Conservation (phyloP, 169 alveolate genomes). For the Babesia bovis region DNA sequence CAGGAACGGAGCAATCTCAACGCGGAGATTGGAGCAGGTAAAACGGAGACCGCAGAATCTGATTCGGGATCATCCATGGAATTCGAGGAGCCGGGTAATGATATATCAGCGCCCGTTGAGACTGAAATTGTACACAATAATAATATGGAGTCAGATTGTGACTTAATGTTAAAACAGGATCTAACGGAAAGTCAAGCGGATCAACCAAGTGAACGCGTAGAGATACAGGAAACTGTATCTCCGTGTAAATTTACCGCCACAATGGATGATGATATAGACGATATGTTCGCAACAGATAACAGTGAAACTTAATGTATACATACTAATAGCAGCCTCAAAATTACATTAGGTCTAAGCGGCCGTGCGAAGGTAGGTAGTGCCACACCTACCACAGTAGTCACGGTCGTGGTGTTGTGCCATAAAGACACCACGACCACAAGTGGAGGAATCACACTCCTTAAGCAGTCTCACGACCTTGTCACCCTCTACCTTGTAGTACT, state of each 20-base stretch:
- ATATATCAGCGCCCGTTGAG: too few species aligned
- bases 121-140: too few species aligned
- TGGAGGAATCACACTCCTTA: slow-evolving; percentile 91
- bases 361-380: slow-evolving; percentile 85
- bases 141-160: too few species aligned
- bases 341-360: slow-evolving; percentile 22
- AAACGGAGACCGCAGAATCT: not conserved
- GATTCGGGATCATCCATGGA: not conserved
- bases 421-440: slow-evolving; percentile 97
- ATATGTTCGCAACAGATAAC: slow-evolving; percentile 49
- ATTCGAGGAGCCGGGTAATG: too few species aligned
- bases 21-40: not conserved
- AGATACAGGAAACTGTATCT: too few species aligned
- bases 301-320: not conserved
- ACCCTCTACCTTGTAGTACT: slow-evolving; percentile 94
- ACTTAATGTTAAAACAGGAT: too few species aligned
- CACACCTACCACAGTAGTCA: slow-evolving; percentile 97
- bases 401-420: slow-evolving; percentile 98
- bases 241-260: too few species aligned
- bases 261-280: slow-evolving; percentile 57
- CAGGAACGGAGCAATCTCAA: not conserved
- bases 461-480: slow-evolving; percentile 92
- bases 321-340: not conserved
- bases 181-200: too few species aligned
- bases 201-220: too few species aligned